Percentiles rank a stretch among this genome's conserved stretches.
Conservation (phyloP, 23 red algal species). For the Gracilaria caudata region DNA sequence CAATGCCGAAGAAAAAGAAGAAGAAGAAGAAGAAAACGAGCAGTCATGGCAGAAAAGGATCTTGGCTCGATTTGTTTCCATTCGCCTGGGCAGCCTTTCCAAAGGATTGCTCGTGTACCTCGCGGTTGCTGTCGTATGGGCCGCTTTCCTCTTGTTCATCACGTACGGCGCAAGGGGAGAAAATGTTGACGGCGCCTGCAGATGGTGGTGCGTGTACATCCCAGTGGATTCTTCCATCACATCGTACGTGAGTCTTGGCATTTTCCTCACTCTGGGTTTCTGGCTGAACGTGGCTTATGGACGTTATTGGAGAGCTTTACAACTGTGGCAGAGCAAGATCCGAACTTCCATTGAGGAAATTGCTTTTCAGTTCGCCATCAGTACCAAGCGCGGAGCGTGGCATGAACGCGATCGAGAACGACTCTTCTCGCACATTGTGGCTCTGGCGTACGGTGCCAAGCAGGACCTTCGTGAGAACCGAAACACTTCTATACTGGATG, state of each 20-base stretch:
- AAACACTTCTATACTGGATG: conserved; percentile 7
- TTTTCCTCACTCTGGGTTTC: conserved; percentile 42
- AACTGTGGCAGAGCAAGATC: conserved; percentile 43
- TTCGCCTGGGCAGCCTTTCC: not conserved
- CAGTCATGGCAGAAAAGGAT: not conserved
- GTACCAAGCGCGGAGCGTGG: conserved; percentile 11
- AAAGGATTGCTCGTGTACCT: not conserved
- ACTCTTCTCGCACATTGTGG: conserved; percentile 29
- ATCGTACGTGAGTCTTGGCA: conserved; percentile 42
- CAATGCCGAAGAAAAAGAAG: too few species aligned
- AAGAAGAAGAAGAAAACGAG: not conserved
- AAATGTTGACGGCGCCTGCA: not conserved
- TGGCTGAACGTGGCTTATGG: conserved; percentile 58
- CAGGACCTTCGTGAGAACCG: conserved; percentile 13
- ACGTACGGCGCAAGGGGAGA: not conserved
- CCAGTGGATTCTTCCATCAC: conserved; percentile 51
- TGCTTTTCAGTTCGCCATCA: conserved; percentile 16
- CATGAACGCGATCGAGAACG: conserved; percentile 62
- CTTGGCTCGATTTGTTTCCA: not conserved
- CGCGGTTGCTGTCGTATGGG: conserved; percentile 1
- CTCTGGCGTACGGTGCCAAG: conserved; percentile 17
- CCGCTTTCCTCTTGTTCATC: conserved; percentile 24
- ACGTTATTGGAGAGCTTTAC: conserved; percentile 21
- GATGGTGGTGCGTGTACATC: conserved; percentile 63
- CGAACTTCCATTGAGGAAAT: conserved; percentile 14